Percentiles rank a stretch among this genome's conserved stretches.
Evolutionary conservation across 2,329 filamentous ascomycete species (phyloP).

Genomic region (Didymella keratinophila): DNA sequence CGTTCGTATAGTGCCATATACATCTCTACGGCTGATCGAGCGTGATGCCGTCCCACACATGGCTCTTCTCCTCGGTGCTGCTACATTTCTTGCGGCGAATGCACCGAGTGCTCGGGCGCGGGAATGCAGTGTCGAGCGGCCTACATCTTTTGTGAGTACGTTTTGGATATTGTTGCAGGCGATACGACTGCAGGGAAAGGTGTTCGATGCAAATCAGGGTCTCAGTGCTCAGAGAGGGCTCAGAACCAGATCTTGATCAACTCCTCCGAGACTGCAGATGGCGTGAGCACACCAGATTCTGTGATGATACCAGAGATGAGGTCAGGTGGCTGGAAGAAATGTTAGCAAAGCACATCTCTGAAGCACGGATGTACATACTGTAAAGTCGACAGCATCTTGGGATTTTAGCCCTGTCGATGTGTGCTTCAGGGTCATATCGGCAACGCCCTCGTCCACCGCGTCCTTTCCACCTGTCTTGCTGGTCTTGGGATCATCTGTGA

Average conservation of each 20-base stretch:
- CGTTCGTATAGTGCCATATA: too few relatives aligned
- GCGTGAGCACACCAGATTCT: slow-evolving; percentile 75
- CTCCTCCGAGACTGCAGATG: slow-evolving; percentile 74
- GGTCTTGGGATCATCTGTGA: slow-evolving; percentile 52
- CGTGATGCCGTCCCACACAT: slow-evolving; percentile 20
- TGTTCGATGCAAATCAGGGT: slow-evolving; percentile 16
- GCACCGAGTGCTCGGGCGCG: slow-evolving; percentile 17
- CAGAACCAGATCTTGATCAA: slow-evolving; percentile 69
- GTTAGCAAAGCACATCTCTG: slow-evolving; percentile 9
- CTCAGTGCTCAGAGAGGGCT: slow-evolving; percentile 29
- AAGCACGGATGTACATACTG: slow-evolving; percentile 56
- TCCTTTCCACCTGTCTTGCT: slow-evolving; percentile 45
- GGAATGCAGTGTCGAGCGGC: slow-evolving; percentile 19
- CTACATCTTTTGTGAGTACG: slow-evolving; percentile 23
- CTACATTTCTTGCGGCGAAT: slow-evolving; percentile 18
- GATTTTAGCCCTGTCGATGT: slow-evolving; percentile 35
- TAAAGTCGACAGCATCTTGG: slow-evolving; percentile 72
- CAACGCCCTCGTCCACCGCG: slow-evolving; percentile 54
- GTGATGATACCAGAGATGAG: slow-evolving; percentile 78
- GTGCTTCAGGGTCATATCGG: slow-evolving; percentile 39
- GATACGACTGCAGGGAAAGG: not conserved
- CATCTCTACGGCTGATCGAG: slow-evolving; percentile 1
- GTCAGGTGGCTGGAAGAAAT: slow-evolving; percentile 64
- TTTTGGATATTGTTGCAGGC: not conserved
- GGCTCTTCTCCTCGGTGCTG: slow-evolving; percentile 24